Conservation (phyloP, 768 basidiomycete species). For the Phylloporus arenicola region DNA sequence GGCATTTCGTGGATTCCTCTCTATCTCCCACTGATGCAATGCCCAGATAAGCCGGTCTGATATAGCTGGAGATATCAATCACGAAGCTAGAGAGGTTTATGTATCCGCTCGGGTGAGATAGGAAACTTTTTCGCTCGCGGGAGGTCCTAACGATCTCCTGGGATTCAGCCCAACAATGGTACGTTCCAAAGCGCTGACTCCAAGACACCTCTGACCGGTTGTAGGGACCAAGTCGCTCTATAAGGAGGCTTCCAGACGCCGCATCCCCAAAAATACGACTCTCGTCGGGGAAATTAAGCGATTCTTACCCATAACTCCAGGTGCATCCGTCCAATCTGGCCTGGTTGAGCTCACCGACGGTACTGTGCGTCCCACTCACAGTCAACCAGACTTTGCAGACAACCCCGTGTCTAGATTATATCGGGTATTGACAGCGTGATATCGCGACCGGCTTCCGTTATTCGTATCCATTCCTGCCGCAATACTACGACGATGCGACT, state of each 20-base stretch:
- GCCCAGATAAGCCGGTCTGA: constrained; percentile 4
- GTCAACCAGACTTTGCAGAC: too few species aligned
- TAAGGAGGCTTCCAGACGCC: too few species aligned
- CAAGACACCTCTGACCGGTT: too few species aligned
- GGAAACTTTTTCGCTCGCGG: not conserved
- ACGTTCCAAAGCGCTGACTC: not conserved
- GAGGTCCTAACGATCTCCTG: not conserved
- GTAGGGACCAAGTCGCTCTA: not conserved
- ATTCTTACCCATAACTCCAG: constrained; percentile 6
- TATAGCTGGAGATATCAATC: constrained; percentile 13
- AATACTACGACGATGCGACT: constrained; percentile 11
- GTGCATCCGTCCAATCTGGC: constrained; percentile 11
- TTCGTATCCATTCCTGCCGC: constrained; percentile 15
- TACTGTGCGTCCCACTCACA: constrained; percentile 1
- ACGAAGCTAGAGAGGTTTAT: constrained; percentile 5
- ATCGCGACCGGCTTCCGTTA: constrained; percentile 8
- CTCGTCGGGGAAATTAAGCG: constrained; percentile 10
- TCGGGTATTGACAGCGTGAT: constrained; percentile 9
- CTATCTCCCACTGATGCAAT: not conserved
- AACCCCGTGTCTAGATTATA: not conserved
- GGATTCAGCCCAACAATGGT: constrained; percentile 1
- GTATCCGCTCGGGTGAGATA: constrained; percentile 10
- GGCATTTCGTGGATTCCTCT: not conserved
- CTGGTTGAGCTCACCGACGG: constrained; percentile 13
- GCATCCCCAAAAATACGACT: too few species aligned